Evolutionary conservation across 352 stramenopile species (phyloP), one percentile per base, ranked within the genome.

Genomic region (Phytophthora agathidicida): DNA sequence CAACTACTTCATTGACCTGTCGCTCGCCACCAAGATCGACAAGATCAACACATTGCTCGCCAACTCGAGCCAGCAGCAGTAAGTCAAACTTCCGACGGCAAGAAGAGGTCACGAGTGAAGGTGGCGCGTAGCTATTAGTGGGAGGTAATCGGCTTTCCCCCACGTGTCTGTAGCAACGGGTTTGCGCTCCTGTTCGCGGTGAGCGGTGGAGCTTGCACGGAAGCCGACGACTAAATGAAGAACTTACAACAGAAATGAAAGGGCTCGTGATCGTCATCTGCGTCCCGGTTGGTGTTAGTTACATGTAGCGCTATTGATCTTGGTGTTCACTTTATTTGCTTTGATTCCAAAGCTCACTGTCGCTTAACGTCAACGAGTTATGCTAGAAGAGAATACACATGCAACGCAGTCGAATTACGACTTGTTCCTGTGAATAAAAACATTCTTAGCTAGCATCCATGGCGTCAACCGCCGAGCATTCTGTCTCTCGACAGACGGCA

Each of bases 1-100:
- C 65, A 97, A 98, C 81, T 96, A 98, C 83, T 99, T 99, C 78
- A 97, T 99, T 67, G 96, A 99, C 80, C 73, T 99, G 66, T 98
- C 92, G 67, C 84, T 98, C 43, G 86, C 88, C 42, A 98, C 86
- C 60, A 95, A 96, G 79, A 98, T 99, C 77, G 94, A 98, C 66
- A 96, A 97, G 83, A 94, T 96, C 73, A 88, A 96, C 75, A 87
- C 71, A 68, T 80, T 92, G 73, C 71, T 92, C 60, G 76, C 80
- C 26, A 89, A 83, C 71, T 76, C 77, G 50, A 86, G 71, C 68
- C 74, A 86, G 30, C 74, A 86, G 30, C 60, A 68, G 46, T 75
- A 75, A 65, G 58, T 38, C 27, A 44, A 24, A 57, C 22, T 45
- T 62, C 23, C 16, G 39, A 49, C 28, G 41, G 43, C 23, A 48